Base-by-base conservation (phyloP, 2,329 filamentous ascomycete genomes). In the Aspergillus sp. region DNA sequence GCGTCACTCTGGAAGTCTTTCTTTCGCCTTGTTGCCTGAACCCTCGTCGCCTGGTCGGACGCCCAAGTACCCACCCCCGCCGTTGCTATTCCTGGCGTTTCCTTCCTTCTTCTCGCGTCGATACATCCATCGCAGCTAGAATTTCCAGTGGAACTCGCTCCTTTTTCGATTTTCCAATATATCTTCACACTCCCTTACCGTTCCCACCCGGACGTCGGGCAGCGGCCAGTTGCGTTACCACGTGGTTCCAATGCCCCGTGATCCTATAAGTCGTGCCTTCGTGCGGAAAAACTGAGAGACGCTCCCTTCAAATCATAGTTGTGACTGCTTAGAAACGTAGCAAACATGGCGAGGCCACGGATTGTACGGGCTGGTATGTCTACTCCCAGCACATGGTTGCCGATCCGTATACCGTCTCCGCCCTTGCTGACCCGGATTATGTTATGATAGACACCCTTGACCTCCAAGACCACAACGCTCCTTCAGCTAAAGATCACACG, bases 401-500 rank as follows among this genome's bases (percentile, higher is more conserved):
- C 17, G 32, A 39, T 49, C 23, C 21, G 6, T 5, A 41, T 41
- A 36, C 25, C 21, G 25, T 17, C 36, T 25, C 15, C 13, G 17
- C 51, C 19, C 15, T 41, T 50, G 38, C 30, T 32, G 41, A 25
- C 49, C 44, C 23, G 17, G 19, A 39, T 27, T 25, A 54, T 30
- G 51, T 27, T 32, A 44, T 55, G 55, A 62, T 78, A 96, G 94
- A 98, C 81, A 96, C 94, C 64, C 90, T 97, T 79, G 95, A 98
- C 80, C 87, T 98, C 55, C 95, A 98, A 84, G 87, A 92, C 78
- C 90, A 88, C 72, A 82, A 88, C 71, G 83, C 89, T 61, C 92
- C 92, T 36, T 95, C 93, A 49, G 91, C 94, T 41, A 85, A 96
- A 80, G 90, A 93, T 74, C 92, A 96, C 76, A 81, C 84, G 15